Conservation (phyloP, 495 filamentous ascomycete species). For the Jackrogersella minutella region DNA sequence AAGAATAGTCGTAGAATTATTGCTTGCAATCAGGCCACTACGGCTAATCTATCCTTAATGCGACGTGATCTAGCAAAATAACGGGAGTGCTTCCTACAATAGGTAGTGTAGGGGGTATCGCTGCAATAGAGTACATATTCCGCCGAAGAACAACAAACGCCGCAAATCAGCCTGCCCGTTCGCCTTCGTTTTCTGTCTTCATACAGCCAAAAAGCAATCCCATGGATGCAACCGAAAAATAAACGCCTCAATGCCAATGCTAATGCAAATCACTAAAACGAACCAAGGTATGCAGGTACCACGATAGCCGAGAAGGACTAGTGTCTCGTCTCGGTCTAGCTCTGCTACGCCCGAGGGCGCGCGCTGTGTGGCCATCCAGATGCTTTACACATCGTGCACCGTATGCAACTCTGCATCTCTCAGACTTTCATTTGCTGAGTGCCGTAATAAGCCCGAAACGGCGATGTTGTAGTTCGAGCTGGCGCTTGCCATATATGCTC, state of each 20-base stretch:
- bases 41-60: slow-evolving; percentile 8
- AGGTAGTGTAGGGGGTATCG: slow-evolving; percentile 36
- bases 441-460: background rate
- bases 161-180: slow-evolving; percentile 15
- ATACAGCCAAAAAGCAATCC: slow-evolving; percentile 20
- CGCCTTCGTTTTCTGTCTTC: slow-evolving; percentile 25
- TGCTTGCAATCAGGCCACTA: slow-evolving; percentile 5
- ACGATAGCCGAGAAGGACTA: background rate
- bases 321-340: background rate
- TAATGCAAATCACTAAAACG: slow-evolving; percentile 14
- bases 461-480: background rate
- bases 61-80: slow-evolving; percentile 3
- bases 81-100: slow-evolving; percentile 20
- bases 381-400: background rate
- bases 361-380: background rate
- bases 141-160: slow-evolving; percentile 29
- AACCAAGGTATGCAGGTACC: background rate
- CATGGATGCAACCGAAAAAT: slow-evolving; percentile 15
- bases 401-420: background rate
- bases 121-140: slow-evolving; percentile 31
- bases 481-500: background rate
- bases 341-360: background rate
- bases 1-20: background rate
- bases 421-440: background rate
- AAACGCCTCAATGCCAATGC: slow-evolving; percentile 36